These are phyloP conservation scores for Fomitopsis pulvina DNA, from an alignment of 768 basidiomycete species.

Conservation along the genomic window DNA sequence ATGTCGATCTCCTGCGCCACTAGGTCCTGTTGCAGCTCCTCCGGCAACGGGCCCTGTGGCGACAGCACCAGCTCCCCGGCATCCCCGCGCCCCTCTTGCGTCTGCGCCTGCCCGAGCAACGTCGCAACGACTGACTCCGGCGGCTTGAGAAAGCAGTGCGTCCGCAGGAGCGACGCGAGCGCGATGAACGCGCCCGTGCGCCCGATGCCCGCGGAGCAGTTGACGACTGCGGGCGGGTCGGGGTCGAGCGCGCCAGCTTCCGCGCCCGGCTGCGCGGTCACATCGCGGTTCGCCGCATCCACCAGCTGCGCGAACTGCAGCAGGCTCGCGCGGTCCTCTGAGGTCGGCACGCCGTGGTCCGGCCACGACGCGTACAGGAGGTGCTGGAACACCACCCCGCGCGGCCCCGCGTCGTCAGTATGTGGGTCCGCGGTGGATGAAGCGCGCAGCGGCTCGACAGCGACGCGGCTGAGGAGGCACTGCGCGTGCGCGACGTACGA, in stretches of 20 bases:
- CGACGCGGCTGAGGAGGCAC: conserved; percentile 56
- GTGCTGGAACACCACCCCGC: conserved; percentile 55
- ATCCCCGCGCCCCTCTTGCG: conserved; percentile 20
- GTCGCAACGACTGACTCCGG: conserved; percentile 24
- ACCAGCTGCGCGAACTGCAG: conserved; percentile 60
- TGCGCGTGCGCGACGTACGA: conserved; percentile 46
- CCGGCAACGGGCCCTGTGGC: conserved; percentile 53
- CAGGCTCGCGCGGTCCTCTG: conserved; percentile 51
- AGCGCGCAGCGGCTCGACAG: conserved; percentile 24
- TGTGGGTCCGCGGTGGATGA: conserved; percentile 2
- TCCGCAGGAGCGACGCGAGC: conserved; percentile 69
- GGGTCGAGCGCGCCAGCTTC: conserved; percentile 30
- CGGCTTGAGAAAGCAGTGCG: conserved; percentile 35
- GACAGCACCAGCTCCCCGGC: conserved; percentile 36
- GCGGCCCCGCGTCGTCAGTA: conserved; percentile 18
- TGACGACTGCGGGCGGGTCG: conserved; percentile 74
- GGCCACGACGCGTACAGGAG: conserved; percentile 76
- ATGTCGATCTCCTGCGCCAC: conserved; percentile 70
- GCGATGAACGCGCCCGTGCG: conserved; percentile 85
- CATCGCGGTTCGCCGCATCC: conserved; percentile 51
- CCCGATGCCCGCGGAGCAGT: conserved; percentile 86
- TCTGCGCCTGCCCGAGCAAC: too few relatives aligned
- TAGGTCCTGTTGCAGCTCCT: conserved; percentile 42
- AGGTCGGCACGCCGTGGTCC: conserved; percentile 74
- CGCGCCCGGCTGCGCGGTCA: conserved; percentile 22